Base-by-base conservation (phyloP, 2,329 filamentous ascomycete genomes). In the Calonectria pseudoreteaudii region DNA sequence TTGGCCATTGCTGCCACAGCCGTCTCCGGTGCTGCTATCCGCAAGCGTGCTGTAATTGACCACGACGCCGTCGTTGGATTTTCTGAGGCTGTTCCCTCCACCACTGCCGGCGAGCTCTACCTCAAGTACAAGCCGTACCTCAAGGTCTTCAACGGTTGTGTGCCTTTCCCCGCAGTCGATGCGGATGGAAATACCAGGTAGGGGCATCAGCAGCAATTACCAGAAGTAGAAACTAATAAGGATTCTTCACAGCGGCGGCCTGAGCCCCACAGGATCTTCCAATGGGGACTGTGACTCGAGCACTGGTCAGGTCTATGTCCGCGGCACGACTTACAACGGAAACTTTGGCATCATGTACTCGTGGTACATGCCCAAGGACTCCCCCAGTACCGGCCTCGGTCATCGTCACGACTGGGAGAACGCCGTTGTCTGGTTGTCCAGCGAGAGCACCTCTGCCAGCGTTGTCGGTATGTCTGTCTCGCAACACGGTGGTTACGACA, bases 111-210 rank as follows among this genome's bases (percentile, higher is more conserved):
- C 30, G 68, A 71, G 30, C 70, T 82, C 34, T 83, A 83, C 65
- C 77, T 82, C n/a, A 84, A 82, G 76, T 83, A 82, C 77, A 82
- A 84, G 76, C 83, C 83, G 14, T 83, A 79, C 72, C 77, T 85
- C 38, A 79, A 79, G n/a, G 88, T 92, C 7, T 85, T 87, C 36
- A 90, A 90, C 76, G 91, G 91, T 72, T 93, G 91, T 71, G 91
- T 92, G 11, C 90, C 91, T 0, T 93, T 91, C 79, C 91, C 91
- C 0, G 91, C 88, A 1, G 91, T 93, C 1, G 89, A 93, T 74
- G 86, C 86, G 0, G 81, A 84, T 0, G 91, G 91, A 3, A 86
- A 93, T 76, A 92, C 89, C 20, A 83, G 76, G 79, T 80, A 66
- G 53, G 34, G 28, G 4, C 31, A 26, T 10, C 20, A 5, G 28